phyloP scores from a whole-genome alignment of 1,139 yeast genomes.

The Hansenula sp. region DNA sequence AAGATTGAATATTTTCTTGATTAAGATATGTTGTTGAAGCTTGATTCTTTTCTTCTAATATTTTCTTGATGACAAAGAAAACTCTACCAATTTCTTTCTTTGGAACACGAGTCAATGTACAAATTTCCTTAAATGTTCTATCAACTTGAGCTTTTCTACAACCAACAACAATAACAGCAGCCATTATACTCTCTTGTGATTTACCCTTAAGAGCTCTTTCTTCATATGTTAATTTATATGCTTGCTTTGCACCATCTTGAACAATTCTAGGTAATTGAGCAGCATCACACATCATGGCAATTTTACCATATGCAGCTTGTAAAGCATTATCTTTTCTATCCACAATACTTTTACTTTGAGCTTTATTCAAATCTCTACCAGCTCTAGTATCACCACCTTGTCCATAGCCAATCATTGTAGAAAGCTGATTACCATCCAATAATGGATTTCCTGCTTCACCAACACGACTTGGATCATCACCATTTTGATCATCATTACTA shows the following conservation, averaged over 20 bases:
- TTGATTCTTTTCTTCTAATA: conserved; percentile 59
- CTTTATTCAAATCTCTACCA: conserved; percentile 85
- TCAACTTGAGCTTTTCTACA: conserved; percentile 94
- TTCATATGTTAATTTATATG: conserved; percentile 86
- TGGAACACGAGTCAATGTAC: conserved; percentile 93
- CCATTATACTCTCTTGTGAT: conserved; percentile 92
- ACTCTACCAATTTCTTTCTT: conserved; percentile 91
- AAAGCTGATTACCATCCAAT: conserved; percentile 85
- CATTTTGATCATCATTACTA: conserved; percentile 94
- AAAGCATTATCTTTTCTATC: conserved; percentile 86
- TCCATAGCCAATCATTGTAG: conserved; percentile 86
- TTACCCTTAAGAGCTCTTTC: conserved; percentile 86
- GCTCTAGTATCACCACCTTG: conserved; percentile 68
- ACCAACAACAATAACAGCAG: conserved; percentile 92
- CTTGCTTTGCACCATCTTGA: conserved; percentile 97
- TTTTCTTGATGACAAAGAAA: conserved; percentile 73
- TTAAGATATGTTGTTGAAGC: conserved; percentile 15
- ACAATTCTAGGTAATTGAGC: conserved; percentile 92
- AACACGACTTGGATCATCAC: conserved; percentile 98
- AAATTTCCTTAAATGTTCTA: conserved; percentile 91
- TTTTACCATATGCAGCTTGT: conserved; percentile 85
- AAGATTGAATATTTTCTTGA: conserved; percentile 64
- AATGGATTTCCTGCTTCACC: conserved; percentile 98
- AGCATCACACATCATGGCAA: conserved; percentile 96
- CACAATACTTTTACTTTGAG: conserved; percentile 80